Evolutionary conservation across 2,329 filamentous ascomycete genomes (phyloP), one percentile per base, ranked within the genome.

Genomic region (Colletotrichum eremochloae): DNA sequence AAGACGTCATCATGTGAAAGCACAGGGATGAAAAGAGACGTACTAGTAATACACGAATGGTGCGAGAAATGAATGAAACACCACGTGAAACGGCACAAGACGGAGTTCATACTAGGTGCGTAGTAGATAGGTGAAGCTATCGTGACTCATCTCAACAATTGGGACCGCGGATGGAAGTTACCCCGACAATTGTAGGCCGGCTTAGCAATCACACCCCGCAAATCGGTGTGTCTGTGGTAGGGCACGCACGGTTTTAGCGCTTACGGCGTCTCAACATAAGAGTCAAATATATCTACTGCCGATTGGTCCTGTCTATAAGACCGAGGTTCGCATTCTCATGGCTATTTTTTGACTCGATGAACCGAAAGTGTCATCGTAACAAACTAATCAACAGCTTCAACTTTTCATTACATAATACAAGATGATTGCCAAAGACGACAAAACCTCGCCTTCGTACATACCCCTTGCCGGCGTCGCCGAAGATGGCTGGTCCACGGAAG

Each of bases 401-500:
- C 1, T 5, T 38, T 14, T 1, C 2, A n/a, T 29, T 29, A 8
- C 5, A 18, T 1, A 52, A 7, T 14, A 29, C 60, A 52, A n/a
- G 24, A 64, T 64, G 62, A 33, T 53, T 40, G 50, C 50, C 48
- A 64, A 36, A 53, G 62, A 64, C 38, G 48, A 64, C n/a, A 44
- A 64, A 29, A 42, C 55, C 18, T 87, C 66, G 83, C 82, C 20
- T 74, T 82, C 1, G 77, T 82, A 52, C 31, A 29, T 64, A 11
- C 62, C 62, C 11, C 48, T 64, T 3, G 36, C 62, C 14, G 78
- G 82, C 38, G 31, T 76, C 1, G 79, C 80, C 50, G 70, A 76
- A 18, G 84, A 87, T 68, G 84, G 85, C 64, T 86, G 82, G 80
- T 85, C 84, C 0, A 87, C 70, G 0, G 81, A 84, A 4, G 78